Base-by-base conservation (phyloP, 169 alveolate genomes). In the Plasmodium reichenowi region DNA sequence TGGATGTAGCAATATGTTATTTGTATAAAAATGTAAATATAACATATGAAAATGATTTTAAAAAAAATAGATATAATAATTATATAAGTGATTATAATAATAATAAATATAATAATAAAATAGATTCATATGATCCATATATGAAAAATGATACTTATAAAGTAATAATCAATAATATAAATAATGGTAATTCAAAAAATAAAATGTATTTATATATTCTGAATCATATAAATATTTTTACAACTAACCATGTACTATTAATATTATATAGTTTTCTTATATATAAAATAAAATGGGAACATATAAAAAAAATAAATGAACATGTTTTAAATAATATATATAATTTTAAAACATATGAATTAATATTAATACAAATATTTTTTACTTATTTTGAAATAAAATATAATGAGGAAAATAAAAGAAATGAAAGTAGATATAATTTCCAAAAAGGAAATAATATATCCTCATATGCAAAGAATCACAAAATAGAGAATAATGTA, bases 301-400 rank as follows among this genome's bases (percentile, higher is more conserved):
- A 71, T 71, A 58, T 85, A 15, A 71, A 59, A 85, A 58, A 71
- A 85, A 85, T 85, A 15, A 85, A 62, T 63, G 76, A 68, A n/a
- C 87, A 85, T 59, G 59, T 85, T 26, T 32, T 71, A 47, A 72
- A 85, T 32, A 85, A 68, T 29, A 68, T 85, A 48, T 85, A 71
- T 71, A 85, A 85, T 60, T 85, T 85, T 66, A 85, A 85, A 63
- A 85, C 92, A 0, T 70, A 54, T 58, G 92, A 85, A 26, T 64
- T 85, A 43, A 24, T 85, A 15, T 48, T 85, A 56, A 60, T 85
- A 56, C 92, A 85, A 32, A 48, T 85, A 24, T 85, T 85, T 85
- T 85, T 59, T 59, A 26, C 71, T n/a, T 71, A 47, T 71, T 85
- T 71, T 58, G 86, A 85, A 64, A 64, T 13, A 13, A 48, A 50